Conservation (phyloP, 2,329 filamentous ascomycete species). For the Hypoxylon sp. region DNA sequence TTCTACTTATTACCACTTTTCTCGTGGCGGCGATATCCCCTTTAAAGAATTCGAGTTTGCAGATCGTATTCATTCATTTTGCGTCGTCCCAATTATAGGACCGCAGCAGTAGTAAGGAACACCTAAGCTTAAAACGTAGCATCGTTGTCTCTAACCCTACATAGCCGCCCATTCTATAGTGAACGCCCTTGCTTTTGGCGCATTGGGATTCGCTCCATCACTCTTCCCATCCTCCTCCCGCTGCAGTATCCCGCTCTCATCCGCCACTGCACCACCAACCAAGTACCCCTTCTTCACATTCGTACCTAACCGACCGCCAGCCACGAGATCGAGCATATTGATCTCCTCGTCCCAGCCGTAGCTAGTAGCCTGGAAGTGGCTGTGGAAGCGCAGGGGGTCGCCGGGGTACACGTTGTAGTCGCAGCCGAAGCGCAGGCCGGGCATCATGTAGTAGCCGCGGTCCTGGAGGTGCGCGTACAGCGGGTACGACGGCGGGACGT, state of each 20-base stretch:
- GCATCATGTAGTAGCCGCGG: conserved; percentile 87
- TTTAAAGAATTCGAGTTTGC: not conserved
- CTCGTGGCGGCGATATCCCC: too few species aligned
- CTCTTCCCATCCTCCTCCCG: not conserved
- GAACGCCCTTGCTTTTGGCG: conserved; percentile 74
- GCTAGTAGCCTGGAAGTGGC: conserved; percentile 90
- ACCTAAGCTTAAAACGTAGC: not conserved
- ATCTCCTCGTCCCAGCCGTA: conserved; percentile 91
- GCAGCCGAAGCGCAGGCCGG: conserved; percentile 93
- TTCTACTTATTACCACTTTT: too few species aligned
- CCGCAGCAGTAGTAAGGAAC: not conserved
- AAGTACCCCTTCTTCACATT: conserved; percentile 97
- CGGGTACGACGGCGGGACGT: conserved; percentile 72
- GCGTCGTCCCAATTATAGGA: not conserved
- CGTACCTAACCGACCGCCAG: conserved; percentile 88
- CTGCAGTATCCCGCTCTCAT: conserved; percentile 46
- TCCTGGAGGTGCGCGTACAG: conserved; percentile 86
- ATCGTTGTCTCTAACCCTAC: conserved; percentile 62
- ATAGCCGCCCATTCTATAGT: conserved; percentile 96
- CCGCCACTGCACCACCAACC: conserved; percentile 76
- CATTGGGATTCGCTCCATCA: conserved; percentile 49
- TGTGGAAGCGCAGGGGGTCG: conserved; percentile 94
- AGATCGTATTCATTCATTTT: not conserved
- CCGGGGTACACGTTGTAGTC: conserved; percentile 96
- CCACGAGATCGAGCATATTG: conserved; percentile 85